Base-by-base conservation (phyloP, 805 yeast genomes). In the Ogataea trehalophila region DNA sequence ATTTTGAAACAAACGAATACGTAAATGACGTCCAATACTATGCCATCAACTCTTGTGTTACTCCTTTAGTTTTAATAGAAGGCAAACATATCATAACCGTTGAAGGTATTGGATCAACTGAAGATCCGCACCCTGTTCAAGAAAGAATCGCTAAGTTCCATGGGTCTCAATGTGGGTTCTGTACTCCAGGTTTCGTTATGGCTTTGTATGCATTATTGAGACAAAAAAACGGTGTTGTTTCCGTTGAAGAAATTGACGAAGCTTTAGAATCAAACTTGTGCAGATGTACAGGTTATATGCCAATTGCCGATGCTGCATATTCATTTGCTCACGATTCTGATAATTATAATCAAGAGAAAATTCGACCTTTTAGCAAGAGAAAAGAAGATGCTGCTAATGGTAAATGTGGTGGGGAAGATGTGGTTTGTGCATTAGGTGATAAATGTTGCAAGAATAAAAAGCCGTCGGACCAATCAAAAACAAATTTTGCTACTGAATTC, bases 131-230 rank as follows among this genome's bases (percentile, higher is more conserved):
- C 53, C 75, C 78, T 2, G 73, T 71, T n/a, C 79, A 74, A 53
- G 77, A 74, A 51, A 61, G 79, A 20, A 71, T 74, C 35, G 77
- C 77, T 14, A 65, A 69, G 45, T 70, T 70, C 52, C 77, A 74
- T 47, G 79, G 79, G 6, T 72, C 77, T 0, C 79, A 74, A 55
- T 74, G 79, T 55, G 79, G 79, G 3, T 74, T 73, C 53, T 74
- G 79, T 51, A 74, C 79, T 6, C 79, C 78, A 1, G 79, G 79
- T 6, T 74, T 74, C 43, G 76, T 74, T 9, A 74, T 74, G 79
- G 69, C 74, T 36, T 52, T 74, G 43, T 74, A 74, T 44, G 66
- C 75, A 1, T 55, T 74, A 43, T 54, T 74, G 23, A 60, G 78
- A 33, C 63, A 70, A 33, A 63, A 69, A 29, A 62, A 68, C 9